Evolutionary conservation across 2,329 filamentous ascomycete genomes (phyloP), one percentile per base, ranked within the genome.

Genomic region (Pseudopyrenochaeta lycopersici): DNA sequence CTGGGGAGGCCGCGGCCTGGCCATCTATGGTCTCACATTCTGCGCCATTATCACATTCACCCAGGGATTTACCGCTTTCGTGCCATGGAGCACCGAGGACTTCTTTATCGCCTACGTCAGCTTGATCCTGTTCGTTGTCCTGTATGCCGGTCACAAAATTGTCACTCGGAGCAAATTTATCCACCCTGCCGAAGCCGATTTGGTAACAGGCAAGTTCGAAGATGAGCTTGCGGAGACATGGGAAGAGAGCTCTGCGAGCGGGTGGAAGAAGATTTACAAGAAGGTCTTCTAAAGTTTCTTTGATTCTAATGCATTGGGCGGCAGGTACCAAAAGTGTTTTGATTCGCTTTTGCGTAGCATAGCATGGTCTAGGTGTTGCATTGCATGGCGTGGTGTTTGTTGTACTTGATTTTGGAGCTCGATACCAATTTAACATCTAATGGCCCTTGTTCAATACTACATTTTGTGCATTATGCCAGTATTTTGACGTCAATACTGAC

Each of bases 71-170:
- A 77, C 74, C 3, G 72, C 74, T 0, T 78, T 78, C 36, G 73
- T 78, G 2, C 73, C 74, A 2, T 76, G 75, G 74, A 64, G 53
- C 39, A 65, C 64, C 2, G 58, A 70, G 46, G 52, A 69, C 15
- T 77, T 77, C 58, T 77, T 77, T 58, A 72, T 77, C 38, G 67
- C 70, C 1, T 77, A 77, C 55, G 62, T 77, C 55, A 76, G 72
- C 52, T 46, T 77, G 48, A 76, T 77, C 39, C 63, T 77, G 4
- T 77, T 77, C 56, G 66, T 56, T 1, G 73, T 78, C 0, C 77
- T 89, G 0, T 90, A 89, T 64, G 6, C 84, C 11, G 85, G 81
- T 2, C 88, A 90, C 78, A 94, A 76, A 61, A 21, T 73, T 18
- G 47, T 69, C 1, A 73, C 68, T 18, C 65, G 73, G 50, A 74